These are phyloP conservation scores for Coprinopsis strossmayeri DNA, from an alignment of 768 basidiomycete species.

Conservation along the genomic window DNA sequence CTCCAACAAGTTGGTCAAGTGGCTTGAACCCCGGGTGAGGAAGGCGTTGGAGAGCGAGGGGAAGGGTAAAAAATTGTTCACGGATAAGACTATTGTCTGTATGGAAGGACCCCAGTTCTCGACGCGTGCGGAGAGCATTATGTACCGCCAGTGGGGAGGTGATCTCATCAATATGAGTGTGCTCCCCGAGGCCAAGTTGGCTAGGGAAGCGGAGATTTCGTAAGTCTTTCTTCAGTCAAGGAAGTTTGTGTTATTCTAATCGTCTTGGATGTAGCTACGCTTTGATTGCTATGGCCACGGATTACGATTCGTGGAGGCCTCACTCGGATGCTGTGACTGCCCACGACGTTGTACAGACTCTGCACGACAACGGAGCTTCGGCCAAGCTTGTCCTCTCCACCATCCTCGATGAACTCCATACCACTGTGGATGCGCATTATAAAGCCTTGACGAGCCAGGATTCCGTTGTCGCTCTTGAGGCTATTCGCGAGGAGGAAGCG, in stretches of 20 bases:
- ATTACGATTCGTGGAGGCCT: slow-evolving; percentile 94
- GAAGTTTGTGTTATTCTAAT: neutral
- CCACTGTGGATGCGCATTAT: slow-evolving; percentile 12
- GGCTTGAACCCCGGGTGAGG: slow-evolving; percentile 61
- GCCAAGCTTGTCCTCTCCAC: slow-evolving; percentile 69
- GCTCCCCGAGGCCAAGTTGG: slow-evolving; percentile 94
- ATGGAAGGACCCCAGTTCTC: slow-evolving; percentile 99
- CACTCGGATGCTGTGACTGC: slow-evolving; percentile 80
- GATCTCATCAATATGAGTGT: slow-evolving; percentile 98
- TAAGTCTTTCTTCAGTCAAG: slow-evolving; percentile 24
- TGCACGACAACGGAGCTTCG: slow-evolving; percentile 81
- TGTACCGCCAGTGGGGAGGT: slow-evolving; percentile 91
- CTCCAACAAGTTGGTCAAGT: slow-evolving; percentile 51
- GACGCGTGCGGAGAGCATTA: slow-evolving; percentile 91
- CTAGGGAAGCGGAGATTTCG: slow-evolving; percentile 92
- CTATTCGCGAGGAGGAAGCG: slow-evolving; percentile 25
- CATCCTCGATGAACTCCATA: slow-evolving; percentile 66
- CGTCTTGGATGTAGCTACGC: slow-evolving; percentile 58
- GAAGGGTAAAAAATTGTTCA: slow-evolving; percentile 62
- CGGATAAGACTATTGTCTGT: slow-evolving; percentile 81
- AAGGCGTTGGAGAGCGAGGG: slow-evolving; percentile 57
- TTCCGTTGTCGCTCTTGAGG: slow-evolving; percentile 28
- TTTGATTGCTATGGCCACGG: slow-evolving; percentile 84
- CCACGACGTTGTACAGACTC: slow-evolving; percentile 85
- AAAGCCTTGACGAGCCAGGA: slow-evolving; percentile 22